A percentile compares a stretch with the other conserved stretches of the same genome.
phyloP scores from a whole-genome alignment of 1,284 basidiomycete genomes.

The Fomitopsis palustris region DNA sequence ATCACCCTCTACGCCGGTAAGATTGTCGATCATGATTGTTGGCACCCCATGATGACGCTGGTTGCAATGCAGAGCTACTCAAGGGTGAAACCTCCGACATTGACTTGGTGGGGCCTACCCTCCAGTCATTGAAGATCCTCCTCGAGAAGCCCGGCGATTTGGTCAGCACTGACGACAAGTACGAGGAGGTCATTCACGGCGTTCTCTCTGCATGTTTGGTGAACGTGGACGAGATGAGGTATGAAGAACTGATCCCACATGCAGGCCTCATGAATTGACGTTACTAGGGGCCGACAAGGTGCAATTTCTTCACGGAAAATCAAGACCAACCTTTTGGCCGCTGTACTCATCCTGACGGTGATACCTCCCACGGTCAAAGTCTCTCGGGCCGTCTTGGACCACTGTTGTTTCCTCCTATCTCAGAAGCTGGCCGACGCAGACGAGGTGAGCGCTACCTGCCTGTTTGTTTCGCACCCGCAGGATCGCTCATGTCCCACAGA shows the following conservation, averaged over 20 bases:
- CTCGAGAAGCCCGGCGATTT: conserved; percentile 45
- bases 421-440: conserved; percentile 67
- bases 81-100: conserved; percentile 79
- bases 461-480: neutral
- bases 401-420: conserved; percentile 80
- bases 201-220: conserved; percentile 82
- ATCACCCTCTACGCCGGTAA: conserved; percentile 79
- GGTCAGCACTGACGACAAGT: conserved; percentile 36
- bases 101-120: conserved; percentile 76
- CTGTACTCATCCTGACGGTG: conserved; percentile 83
- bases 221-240: conserved; percentile 93
- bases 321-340: conserved; percentile 87
- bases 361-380: conserved; percentile 68
- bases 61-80: conserved; percentile 56
- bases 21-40: neutral
- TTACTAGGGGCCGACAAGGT: conserved; percentile 74
- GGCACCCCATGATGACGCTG: neutral
- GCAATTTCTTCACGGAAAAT: conserved; percentile 77
- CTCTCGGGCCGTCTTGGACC: conserved; percentile 77
- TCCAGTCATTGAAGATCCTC: conserved; percentile 76
- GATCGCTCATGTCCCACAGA: conserved; percentile 33
- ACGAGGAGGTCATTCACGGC: conserved; percentile 74
- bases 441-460: conserved; percentile 51
- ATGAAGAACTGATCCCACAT: too few relatives aligned
- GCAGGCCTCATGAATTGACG: too few relatives aligned